phyloP scores from a whole-genome alignment of 371 early-diverging fungal species.

The Chytridium lagenaria region DNA sequence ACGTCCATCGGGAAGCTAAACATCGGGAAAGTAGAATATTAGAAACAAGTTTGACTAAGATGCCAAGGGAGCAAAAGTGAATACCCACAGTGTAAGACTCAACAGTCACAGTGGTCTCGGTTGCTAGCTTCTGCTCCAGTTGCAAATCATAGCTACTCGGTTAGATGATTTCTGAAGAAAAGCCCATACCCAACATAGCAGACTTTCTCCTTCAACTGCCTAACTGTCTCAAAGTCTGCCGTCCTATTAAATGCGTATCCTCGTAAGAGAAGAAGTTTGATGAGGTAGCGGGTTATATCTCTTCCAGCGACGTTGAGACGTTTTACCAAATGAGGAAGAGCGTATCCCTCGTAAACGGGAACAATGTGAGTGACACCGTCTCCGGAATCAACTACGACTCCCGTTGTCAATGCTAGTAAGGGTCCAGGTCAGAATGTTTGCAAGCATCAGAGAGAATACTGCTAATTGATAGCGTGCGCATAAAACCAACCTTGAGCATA shows the following conservation, averaged over 20 bases:
- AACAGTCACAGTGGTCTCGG: conserved; percentile 94
- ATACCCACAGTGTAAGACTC: conserved; percentile 88
- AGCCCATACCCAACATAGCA: conserved; percentile 89
- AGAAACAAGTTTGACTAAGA: no score
- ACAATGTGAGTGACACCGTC: conserved; percentile 99
- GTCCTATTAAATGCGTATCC: conserved; percentile 97
- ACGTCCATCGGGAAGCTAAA: conserved; percentile 95
- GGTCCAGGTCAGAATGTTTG: no score
- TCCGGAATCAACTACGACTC: conserved; percentile 97
- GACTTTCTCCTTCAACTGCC: conserved; percentile 96
- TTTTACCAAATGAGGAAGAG: conserved; percentile 88
- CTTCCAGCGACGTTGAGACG: conserved; percentile 96
- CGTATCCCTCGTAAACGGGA: conserved; percentile 95
- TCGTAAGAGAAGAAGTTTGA: conserved; percentile 89
- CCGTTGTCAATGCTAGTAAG: conserved; percentile 78
- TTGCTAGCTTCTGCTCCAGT: conserved; percentile 92
- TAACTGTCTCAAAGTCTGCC: conserved; percentile 97
- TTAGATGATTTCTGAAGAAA: not conserved
- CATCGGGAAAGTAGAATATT: conserved; percentile 5
- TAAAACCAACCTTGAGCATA: conserved; percentile 98
- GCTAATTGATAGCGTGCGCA: not conserved
- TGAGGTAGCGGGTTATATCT: conserved; percentile 95
- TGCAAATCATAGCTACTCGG: conserved; percentile 84
- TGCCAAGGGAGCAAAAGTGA: no score
- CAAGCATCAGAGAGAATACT: not conserved